Percentiles rank a stretch among this genome's conserved stretches.
Conservation (phyloP, 768 basidiomycete genomes). For the Leucosporidium scottii region DNA sequence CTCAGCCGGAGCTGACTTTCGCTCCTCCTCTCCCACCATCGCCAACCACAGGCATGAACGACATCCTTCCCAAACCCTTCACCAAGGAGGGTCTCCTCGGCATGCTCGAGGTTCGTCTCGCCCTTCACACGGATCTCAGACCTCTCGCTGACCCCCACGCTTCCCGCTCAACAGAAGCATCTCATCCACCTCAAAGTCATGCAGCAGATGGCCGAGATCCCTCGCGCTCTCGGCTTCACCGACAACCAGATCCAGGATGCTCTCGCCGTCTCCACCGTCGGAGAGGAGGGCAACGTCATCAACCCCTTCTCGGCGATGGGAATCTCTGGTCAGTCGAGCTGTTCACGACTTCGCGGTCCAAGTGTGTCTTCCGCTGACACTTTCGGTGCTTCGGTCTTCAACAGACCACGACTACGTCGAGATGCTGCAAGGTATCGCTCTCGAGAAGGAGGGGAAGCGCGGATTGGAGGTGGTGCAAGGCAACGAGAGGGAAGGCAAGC, state of each 20-base stretch:
- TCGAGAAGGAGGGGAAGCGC: conserved; percentile 42
- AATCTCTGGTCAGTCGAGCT: conserved; percentile 51
- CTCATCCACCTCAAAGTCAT: conserved; percentile 72
- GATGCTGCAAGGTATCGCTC: conserved; percentile 64
- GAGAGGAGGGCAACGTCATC: conserved; percentile 38
- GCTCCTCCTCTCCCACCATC: not conserved
- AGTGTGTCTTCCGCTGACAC: no score
- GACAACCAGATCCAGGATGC: conserved; percentile 42
- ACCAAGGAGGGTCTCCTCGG: conserved; percentile 84
- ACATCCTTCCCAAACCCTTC: conserved; percentile 93
- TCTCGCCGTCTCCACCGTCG: conserved; percentile 28
- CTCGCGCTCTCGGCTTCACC: conserved; percentile 62
- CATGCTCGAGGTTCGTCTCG: conserved; percentile 70
- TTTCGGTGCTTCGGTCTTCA: no score
- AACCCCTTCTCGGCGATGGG: conserved; percentile 85
- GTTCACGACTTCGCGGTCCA: no score
- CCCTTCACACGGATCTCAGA: conserved; percentile 10
- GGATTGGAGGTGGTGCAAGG: conserved; percentile 36
- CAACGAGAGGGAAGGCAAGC: conserved; percentile 40
- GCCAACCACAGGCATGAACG: conserved; percentile 69
- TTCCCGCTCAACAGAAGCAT: conserved; percentile 56
- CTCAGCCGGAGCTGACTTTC: not conserved
- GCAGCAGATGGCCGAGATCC: conserved; percentile 63
- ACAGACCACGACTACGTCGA: conserved; percentile 73
- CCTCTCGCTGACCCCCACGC: not conserved